Evolutionary conservation across 495 filamentous ascomycete species (phyloP), one percentile per base, ranked within the genome.

Genomic region (Aspergillus sparsus): DNA sequence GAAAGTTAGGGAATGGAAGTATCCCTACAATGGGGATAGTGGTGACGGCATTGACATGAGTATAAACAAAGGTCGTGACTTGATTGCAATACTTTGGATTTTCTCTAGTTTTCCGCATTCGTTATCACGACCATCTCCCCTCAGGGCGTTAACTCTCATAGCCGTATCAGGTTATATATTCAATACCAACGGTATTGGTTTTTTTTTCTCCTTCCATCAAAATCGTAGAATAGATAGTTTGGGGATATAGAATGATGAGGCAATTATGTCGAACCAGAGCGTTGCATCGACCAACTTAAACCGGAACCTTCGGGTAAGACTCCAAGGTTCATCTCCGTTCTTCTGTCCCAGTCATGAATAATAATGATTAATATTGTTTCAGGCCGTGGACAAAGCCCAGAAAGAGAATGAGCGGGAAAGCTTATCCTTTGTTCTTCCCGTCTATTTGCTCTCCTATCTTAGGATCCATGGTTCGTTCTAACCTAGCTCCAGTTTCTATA

Each of bases 261-360:
- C n/a, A 12, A 33, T 36, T 54, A 47, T 12, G 55, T 21, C 55
- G 36, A 42, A 32, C 32, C 15, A 34, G n/a, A 41, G 49, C 37
- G 51, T 60, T 44, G 49, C 50, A 60, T 49, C 39, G 44, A 16
- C 37, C 34, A 61, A 44, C 41, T 53, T 36, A 44, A 27, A 53
- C 36, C 59, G 53, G 59, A 61, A 55, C 50, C 52, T 31, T 37
- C 59, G 59, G 59, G 10, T 32, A 33, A 41, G 12, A 18, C 39
- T 37, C 39, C 8, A 42, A 42, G 27, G 37, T 21, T 32, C 34
- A 39, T 18, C 16, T 11, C 27, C 12, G 18, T 1, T 35, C 21
- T 10, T 18, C 32, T n/a, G 18, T 31, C 46, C 46, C 1, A 13
- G 12, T 47, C 44, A 15, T 21, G 44, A 34, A 33, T 34, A 31